A percentile compares a stretch with the other conserved stretches of the same genome.
Evolutionary conservation across 306 rosid genomes (phyloP).

Genomic region (Gastrolobium villosum): DNA sequence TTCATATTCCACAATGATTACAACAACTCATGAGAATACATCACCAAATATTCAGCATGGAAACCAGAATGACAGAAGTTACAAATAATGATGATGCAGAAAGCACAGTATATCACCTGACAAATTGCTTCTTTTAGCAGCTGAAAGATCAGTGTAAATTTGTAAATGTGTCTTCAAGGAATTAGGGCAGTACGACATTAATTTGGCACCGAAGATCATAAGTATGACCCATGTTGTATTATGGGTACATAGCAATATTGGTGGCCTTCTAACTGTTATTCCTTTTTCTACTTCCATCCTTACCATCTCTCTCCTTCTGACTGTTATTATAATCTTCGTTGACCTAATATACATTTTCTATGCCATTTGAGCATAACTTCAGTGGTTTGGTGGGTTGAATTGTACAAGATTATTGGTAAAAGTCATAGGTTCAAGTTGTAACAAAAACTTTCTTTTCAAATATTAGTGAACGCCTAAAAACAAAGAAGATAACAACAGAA

Average conservation of each 20-base stretch:
- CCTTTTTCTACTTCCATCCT: constrained; percentile 20
- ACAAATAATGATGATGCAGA: constrained; percentile 34
- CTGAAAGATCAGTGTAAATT: constrained; percentile 1
- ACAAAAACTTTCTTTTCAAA: neutral
- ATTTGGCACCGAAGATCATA: constrained; percentile 17
- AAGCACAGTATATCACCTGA: constrained; percentile 15
- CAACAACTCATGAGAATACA: constrained; percentile 65
- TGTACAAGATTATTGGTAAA: neutral
- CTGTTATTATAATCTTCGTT: neutral
- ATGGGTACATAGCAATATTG: constrained; percentile 35
- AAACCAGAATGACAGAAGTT: constrained; percentile 34
- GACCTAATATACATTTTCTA: neutral
- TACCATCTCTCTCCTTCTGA: neutral
- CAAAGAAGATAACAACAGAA: neutral
- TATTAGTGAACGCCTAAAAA: neutral
- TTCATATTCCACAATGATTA: constrained; percentile 54
- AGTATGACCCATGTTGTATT: constrained; percentile 35
- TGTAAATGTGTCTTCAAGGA: constrained; percentile 47
- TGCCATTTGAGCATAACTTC: neutral
- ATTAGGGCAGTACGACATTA: constrained; percentile 39
- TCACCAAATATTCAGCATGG: constrained; percentile 84
- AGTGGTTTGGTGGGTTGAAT: neutral
- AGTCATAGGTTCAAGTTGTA: neutral
- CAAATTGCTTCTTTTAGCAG: constrained; percentile 19
- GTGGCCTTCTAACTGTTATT: constrained; percentile 26